phyloP scores from a whole-genome alignment of 1,284 basidiomycete species.

The Puccinia horiana region DNA sequence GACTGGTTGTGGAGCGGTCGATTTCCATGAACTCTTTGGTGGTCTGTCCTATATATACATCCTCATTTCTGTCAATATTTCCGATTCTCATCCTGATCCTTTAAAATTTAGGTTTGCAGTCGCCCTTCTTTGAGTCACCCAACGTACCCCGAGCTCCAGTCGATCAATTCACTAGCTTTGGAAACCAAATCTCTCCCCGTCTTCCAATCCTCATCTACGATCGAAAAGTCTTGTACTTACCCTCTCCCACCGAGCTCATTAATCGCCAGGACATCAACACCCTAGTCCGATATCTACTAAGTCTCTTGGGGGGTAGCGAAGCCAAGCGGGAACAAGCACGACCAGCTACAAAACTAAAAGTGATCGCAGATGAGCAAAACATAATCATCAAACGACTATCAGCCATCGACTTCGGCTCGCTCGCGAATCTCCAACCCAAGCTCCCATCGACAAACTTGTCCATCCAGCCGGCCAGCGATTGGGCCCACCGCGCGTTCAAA shows the following conservation, averaged over 20 bases:
- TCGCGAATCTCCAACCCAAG: slow-evolving; percentile 17
- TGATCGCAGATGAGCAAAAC: neutral
- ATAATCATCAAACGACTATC: slow-evolving; percentile 21
- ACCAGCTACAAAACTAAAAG: neutral
- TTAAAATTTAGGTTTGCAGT: neutral
- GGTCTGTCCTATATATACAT: neutral
- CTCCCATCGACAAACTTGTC: neutral
- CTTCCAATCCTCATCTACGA: slow-evolving; percentile 40
- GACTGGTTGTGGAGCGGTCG: slow-evolving; percentile 42
- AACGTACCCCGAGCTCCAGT: slow-evolving; percentile 2
- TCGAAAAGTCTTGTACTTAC: slow-evolving; percentile 28
- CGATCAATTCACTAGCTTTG: slow-evolving; percentile 21
- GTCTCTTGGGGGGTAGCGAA: slow-evolving; percentile 40
- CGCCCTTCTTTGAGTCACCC: slow-evolving; percentile 23
- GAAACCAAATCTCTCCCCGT: slow-evolving; percentile 18
- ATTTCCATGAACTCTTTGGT: slow-evolving; percentile 47
- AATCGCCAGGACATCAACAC: slow-evolving; percentile 29
- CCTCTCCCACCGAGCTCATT: slow-evolving; percentile 9
- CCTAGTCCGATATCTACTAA: slow-evolving; percentile 41
- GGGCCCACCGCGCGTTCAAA: slow-evolving; percentile 34
- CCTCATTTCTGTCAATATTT: neutral
- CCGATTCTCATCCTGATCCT: neutral
- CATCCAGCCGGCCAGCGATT: neutral
- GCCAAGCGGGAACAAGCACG: slow-evolving; percentile 10
- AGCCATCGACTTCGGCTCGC: slow-evolving; percentile 1